Evolutionary conservation across 495 filamentous ascomycete species (phyloP), one percentile per base, ranked within the genome.

Genomic region (Aspergillus wentii): DNA sequence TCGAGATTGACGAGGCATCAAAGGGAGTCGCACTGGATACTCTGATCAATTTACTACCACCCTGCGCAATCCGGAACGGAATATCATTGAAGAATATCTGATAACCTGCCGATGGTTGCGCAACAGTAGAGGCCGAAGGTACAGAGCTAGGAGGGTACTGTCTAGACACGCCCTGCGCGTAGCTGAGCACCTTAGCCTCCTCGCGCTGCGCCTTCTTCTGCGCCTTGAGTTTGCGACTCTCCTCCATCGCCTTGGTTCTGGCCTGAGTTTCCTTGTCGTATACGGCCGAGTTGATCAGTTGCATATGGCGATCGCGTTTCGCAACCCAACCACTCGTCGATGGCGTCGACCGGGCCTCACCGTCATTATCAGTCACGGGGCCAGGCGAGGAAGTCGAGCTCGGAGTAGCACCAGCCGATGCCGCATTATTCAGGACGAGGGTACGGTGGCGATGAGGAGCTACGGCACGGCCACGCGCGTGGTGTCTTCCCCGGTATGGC

Each of bases 31-130:
- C 67, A 95, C 90, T 84, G 48, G 77, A 74, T 19, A 84, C 65
- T 52, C 82, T 79, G 44, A 85, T 70, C 23, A 97, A 73, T 61
- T 94, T 95, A 70, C 86, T 91, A 33, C 91, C 91, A 44, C 83
- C 81, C 28, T 83, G 77, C 7, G 75, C 62, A 21, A 97, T 76
- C 41, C 69, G 68, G 59, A 95, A 97, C 11, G 78, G 75, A 30
- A 91, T 73, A 43, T 84, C 88, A 42, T 90, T 75, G 40, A 95
- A 71, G 15, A 69, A 54, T 27, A 97, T 64, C 52, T 91, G 82
- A 54, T 87, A 82, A 48, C 62, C 51, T 46, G 50, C 51, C 29
- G 59, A 33, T 21, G 52, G 59, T 28, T 54, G 42, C 23, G 62
- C 52, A 33, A 51, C 30, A 10, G 58, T 54, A 44, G 56, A 52